Base-by-base conservation (phyloP, 2,329 filamentous ascomycete genomes). In the Colletotrichum cuscutae region DNA sequence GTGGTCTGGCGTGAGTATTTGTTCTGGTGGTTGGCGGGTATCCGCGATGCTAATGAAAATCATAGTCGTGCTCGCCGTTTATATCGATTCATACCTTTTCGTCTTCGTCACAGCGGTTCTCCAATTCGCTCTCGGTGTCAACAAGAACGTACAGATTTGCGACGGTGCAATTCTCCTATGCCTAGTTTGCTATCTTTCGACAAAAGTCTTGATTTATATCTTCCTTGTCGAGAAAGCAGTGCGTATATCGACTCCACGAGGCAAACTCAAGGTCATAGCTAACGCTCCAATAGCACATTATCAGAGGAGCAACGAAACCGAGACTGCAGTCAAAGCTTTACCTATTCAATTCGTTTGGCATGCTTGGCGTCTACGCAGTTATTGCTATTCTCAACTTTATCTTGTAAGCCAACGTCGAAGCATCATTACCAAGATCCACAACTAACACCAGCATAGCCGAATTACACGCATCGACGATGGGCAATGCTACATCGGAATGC, bases 151-250 rank as follows among this genome's bases (percentile, higher is more conserved):
- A 4, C 76, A 78, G 1, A 83, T 89, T 5, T 93, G 90, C 77
- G 86, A 89, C 57, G 85, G 86, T 6, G 89, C 89, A 7, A 90
- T 92, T 53, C 75, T 92, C 6, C 81, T 92, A 1, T 92, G 90
- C 77, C 82, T 92, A 2, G 81, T 86, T 6, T 92, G 87, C 75
- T 92, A 92, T 76, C 84, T 92, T 64, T 89, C 88, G 2, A 91
- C 90, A 3, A 92, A 93, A 82, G 87, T 91, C 26, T 42, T 91
- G 26, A 89, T 92, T n/a, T 92, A 92, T 76, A 83, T 90, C 30
- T 92, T 92, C 77, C 82, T 92, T 2, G 89, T 91, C 1, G 91
- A 92, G 78, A 90, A 90, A 80, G 89, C 88, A 56, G 89, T 90
- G 80, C 78, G 86, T 81, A 4, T 13, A 26, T 26, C 22, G 2